Evolutionary conservation across 306 rosid species (phyloP).

Genomic region (Albizia julibrissin): DNA sequence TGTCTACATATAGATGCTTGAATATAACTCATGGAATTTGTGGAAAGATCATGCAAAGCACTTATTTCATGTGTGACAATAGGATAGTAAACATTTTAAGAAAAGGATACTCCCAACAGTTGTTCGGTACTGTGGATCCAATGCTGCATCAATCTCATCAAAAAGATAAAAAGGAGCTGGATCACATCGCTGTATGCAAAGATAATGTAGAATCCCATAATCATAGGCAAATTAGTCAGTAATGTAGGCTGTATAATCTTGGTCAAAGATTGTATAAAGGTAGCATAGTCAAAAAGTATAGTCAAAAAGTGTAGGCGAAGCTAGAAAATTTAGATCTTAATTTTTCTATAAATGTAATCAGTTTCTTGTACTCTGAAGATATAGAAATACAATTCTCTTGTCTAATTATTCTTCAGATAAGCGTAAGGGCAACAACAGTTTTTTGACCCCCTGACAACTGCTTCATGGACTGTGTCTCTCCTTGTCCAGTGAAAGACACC

Average conservation of each 20-base stretch:
- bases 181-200: constrained; percentile 99
- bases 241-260: too few species aligned
- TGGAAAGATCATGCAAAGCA: background rate
- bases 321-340: too few species aligned
- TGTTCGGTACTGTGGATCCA: constrained; percentile 97
- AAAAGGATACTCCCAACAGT: constrained; percentile 97
- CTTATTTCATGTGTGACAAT: constrained; percentile 24
- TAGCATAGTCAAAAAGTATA: too few species aligned
- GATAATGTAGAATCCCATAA: too few species aligned
- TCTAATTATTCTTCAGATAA: too few species aligned
- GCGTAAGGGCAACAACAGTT: constrained; percentile 97
- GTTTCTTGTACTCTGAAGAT: too few species aligned
- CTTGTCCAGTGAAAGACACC: constrained; percentile 99
- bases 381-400: too few species aligned
- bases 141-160: constrained; percentile 96
- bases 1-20: background rate
- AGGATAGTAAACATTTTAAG: background rate
- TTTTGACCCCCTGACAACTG: constrained; percentile 98
- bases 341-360: too few species aligned
- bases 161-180: constrained; percentile 98
- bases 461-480: constrained; percentile 98
- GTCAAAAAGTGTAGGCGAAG: too few species aligned
- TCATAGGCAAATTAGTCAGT: too few species aligned
- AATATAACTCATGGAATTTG: background rate
- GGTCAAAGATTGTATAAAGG: too few species aligned